phyloP scores from a whole-genome alignment of 768 basidiomycete species.

The Leccinum incarnatum region DNA sequence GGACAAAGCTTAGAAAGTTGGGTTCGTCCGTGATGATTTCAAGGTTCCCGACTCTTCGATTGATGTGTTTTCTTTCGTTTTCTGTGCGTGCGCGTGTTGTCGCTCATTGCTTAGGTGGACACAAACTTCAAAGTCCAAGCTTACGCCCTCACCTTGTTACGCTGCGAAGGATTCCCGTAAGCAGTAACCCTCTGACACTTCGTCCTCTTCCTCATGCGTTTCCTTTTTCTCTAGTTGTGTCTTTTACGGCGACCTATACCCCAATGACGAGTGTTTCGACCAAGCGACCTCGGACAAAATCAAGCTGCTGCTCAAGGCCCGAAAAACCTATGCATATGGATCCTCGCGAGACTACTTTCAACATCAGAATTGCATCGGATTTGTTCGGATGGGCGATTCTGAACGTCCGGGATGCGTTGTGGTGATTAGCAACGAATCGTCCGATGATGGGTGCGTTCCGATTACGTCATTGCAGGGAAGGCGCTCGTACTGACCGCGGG shows the following conservation, averaged over 20 bases:
- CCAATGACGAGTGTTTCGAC: constrained; percentile 65
- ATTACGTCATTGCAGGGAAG: neutral
- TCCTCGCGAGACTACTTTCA: constrained; percentile 56
- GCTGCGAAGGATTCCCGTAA: constrained; percentile 70
- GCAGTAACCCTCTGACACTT: constrained; percentile 25
- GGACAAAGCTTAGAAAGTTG: constrained; percentile 83
- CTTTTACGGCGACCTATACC: constrained; percentile 85
- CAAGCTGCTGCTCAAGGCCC: constrained; percentile 52
- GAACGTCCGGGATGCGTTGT: constrained; percentile 64
- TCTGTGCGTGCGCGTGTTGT: neutral
- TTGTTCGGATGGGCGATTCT: constrained; percentile 62
- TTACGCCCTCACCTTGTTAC: constrained; percentile 75
- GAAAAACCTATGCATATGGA: constrained; percentile 70
- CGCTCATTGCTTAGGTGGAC: constrained; percentile 50
- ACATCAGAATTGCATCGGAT: constrained; percentile 67
- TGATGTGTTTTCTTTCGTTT: neutral
- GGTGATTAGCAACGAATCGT: constrained; percentile 56
- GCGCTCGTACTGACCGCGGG: neutral
- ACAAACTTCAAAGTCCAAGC: constrained; percentile 76
- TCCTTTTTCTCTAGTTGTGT: constrained; percentile 54
- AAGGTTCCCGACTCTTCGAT: neutral
- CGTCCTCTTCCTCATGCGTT: neutral
- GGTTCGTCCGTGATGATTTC: constrained; percentile 42
- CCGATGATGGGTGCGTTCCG: constrained; percentile 15
- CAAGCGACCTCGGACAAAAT: constrained; percentile 50